These are phyloP conservation scores for Sporodiniella umbellata DNA, from an alignment of 371 early-diverging fungal species.

Conservation along the genomic window DNA sequence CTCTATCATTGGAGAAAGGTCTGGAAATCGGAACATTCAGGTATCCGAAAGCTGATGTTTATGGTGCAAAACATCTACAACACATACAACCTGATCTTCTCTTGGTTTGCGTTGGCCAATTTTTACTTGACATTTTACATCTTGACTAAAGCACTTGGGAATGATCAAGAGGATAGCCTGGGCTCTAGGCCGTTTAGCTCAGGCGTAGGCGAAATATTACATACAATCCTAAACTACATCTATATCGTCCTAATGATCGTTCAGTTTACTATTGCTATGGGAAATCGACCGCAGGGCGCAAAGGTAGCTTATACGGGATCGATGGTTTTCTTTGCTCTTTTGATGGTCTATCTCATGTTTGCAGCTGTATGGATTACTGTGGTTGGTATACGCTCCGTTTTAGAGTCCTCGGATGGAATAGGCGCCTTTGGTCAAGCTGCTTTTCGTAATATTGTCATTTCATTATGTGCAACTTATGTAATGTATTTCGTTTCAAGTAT, in stretches of 20 bases:
- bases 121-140: slow-evolving; percentile 84
- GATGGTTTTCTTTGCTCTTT: slow-evolving; percentile 48
- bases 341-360: slow-evolving; percentile 62
- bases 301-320: slow-evolving; percentile 40
- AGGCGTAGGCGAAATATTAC: slow-evolving; percentile 24
- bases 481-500: slow-evolving; percentile 63
- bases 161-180: slow-evolving; percentile 16
- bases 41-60: slow-evolving; percentile 60
- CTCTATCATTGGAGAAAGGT: slow-evolving; percentile 55
- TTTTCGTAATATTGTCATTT: slow-evolving; percentile 58
- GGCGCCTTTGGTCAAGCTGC: slow-evolving; percentile 28
- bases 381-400: slow-evolving; percentile 35
- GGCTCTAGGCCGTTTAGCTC: slow-evolving; percentile 24
- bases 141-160: slow-evolving; percentile 41
- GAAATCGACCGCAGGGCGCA: slow-evolving; percentile 77
- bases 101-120: slow-evolving; percentile 74
- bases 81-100: slow-evolving; percentile 59
- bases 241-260: slow-evolving; percentile 63
- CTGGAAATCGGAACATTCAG: slow-evolving; percentile 60
- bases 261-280: slow-evolving; percentile 70
- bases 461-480: slow-evolving; percentile 62
- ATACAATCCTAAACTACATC: slow-evolving; percentile 46
- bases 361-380: slow-evolving; percentile 53
- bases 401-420: slow-evolving; percentile 11
- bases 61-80: slow-evolving; percentile 66